Conservation (phyloP, 768 basidiomycete genomes). For the Lanmaoa pseudosensibilis region DNA sequence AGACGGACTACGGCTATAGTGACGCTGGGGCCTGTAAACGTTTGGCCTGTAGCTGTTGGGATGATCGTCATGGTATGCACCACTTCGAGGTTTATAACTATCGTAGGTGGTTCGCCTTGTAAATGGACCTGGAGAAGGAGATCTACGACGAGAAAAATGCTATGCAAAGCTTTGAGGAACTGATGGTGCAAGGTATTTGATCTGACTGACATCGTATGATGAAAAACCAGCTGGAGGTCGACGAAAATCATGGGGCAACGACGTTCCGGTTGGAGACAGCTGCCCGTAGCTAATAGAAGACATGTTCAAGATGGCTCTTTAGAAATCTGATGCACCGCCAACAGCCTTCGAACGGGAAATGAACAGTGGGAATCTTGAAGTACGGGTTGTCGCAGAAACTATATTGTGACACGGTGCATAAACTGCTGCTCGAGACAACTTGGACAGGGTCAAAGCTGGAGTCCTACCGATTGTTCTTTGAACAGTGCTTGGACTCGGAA, state of each 20-base stretch:
- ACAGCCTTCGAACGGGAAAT: constrained; percentile 3
- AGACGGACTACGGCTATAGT: constrained; percentile 50
- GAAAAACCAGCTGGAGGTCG: constrained; percentile 26
- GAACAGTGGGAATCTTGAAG: constrained; percentile 6
- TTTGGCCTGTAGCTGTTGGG: constrained; percentile 45
- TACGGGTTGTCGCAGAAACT: not conserved
- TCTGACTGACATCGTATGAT: constrained; percentile 35
- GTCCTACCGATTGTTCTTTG: constrained; percentile 13
- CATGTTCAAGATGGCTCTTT: constrained; percentile 16
- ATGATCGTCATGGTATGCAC: constrained; percentile 41
- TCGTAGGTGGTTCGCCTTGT: constrained; percentile 49
- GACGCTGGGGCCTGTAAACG: constrained; percentile 34
- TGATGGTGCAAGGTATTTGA: constrained; percentile 15
- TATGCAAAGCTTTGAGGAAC: constrained; percentile 24
- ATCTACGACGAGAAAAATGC: constrained; percentile 40
- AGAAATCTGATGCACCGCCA: constrained; percentile 5
- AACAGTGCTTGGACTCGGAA: constrained; percentile 5
- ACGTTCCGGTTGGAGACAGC: constrained; percentile 26
- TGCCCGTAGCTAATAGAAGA: constrained; percentile 30
- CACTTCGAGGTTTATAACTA: constrained; percentile 47
- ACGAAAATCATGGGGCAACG: constrained; percentile 29
- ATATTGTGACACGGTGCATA: constrained; percentile 2
- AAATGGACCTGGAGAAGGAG: constrained; percentile 50
- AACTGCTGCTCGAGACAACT: constrained; percentile 2
- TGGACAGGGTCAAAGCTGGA: not conserved